Evolutionary conservation across 2,329 filamentous ascomycete genomes (phyloP).

Genomic region (Cytospora schulzeri): DNA sequence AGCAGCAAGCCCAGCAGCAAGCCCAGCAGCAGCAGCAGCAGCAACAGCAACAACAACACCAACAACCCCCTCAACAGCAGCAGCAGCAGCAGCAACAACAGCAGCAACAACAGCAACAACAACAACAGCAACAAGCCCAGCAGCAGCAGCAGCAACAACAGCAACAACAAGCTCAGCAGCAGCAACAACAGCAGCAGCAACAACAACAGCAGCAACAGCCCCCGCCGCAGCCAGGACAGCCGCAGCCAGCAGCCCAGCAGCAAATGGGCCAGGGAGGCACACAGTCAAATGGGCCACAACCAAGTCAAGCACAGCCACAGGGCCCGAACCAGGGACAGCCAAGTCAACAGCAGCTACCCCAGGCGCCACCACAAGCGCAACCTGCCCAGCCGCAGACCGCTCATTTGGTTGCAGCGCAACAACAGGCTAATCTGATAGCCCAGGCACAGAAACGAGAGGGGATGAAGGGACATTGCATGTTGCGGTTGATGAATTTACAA

Average conservation of each 20-base stretch:
- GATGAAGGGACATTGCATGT: slow-evolving; percentile 59
- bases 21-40: slow-evolving; percentile 44
- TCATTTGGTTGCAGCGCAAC: slow-evolving; percentile 38
- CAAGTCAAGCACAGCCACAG: slow-evolving; percentile 43
- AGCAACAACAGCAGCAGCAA: slow-evolving; percentile 24
- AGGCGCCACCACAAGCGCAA: slow-evolving; percentile 44
- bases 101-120: slow-evolving; percentile 43
- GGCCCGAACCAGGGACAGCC: slow-evolving; percentile 39
- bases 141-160: slow-evolving; percentile 34
- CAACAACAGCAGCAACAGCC: slow-evolving; percentile 32
- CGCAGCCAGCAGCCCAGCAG: slow-evolving; percentile 36
- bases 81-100: slow-evolving; percentile 48
- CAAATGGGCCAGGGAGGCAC: slow-evolving; percentile 37
- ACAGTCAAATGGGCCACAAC: slow-evolving; percentile 39
- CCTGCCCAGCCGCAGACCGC: slow-evolving; percentile 45
- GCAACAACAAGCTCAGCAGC: slow-evolving; percentile 31
- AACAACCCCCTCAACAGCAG: slow-evolving; percentile 36
- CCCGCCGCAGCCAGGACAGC: slow-evolving; percentile 31
- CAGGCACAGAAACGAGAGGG: slow-evolving; percentile 53
- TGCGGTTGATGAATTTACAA: slow-evolving; percentile 64
- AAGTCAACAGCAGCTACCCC: slow-evolving; percentile 50
- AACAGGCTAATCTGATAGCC: slow-evolving; percentile 37
- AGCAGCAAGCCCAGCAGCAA: slow-evolving; percentile 36
- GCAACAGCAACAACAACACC: slow-evolving; percentile 47
- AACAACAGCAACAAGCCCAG: slow-evolving; percentile 44